Evolutionary conservation across 2,329 filamentous ascomycete species (phyloP).

Genomic region (Ceratocystiopsis minuta): DNA sequence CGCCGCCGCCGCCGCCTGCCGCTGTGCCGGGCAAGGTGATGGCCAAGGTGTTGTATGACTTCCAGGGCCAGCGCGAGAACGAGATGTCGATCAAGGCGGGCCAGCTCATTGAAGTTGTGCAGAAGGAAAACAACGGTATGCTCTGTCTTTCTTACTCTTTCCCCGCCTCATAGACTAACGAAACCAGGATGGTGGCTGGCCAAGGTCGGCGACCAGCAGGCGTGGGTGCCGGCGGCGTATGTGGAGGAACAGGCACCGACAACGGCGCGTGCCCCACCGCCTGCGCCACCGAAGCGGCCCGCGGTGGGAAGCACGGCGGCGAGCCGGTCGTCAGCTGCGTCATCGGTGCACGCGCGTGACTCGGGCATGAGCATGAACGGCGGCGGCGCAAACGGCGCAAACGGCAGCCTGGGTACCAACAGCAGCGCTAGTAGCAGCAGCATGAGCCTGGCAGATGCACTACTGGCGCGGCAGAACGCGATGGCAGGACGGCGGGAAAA

Average conservation of each 20-base stretch:
- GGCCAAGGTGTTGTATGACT: conserved; percentile 86
- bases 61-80: conserved; percentile 65
- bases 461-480: conserved; percentile 56
- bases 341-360: conserved; percentile 51
- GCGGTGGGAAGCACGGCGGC: conserved; percentile 43
- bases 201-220: conserved; percentile 54
- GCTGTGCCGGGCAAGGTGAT: conserved; percentile 52
- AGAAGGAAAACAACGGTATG: conserved; percentile 82
- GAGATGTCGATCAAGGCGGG: conserved; percentile 67
- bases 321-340: conserved; percentile 41
- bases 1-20: conserved; percentile 50
- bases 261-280: conserved; percentile 44
- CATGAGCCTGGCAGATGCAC: conserved; percentile 60
- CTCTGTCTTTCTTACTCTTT: background rate
- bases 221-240: conserved; percentile 89
- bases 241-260: conserved; percentile 62
- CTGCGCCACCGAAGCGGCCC: conserved; percentile 60
- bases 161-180: conserved; percentile 8
- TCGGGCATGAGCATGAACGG: conserved; percentile 45
- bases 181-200: conserved; percentile 83
- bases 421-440: conserved; percentile 45
- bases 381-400: conserved; percentile 22
- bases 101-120: conserved; percentile 73
- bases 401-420: conserved; percentile 41
- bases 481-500: conserved; percentile 57